A percentile compares a stretch with the other conserved stretches of the same genome.
Evolutionary conservation across 495 filamentous ascomycete species (phyloP).

Genomic region (Glarea lozoyensis): DNA sequence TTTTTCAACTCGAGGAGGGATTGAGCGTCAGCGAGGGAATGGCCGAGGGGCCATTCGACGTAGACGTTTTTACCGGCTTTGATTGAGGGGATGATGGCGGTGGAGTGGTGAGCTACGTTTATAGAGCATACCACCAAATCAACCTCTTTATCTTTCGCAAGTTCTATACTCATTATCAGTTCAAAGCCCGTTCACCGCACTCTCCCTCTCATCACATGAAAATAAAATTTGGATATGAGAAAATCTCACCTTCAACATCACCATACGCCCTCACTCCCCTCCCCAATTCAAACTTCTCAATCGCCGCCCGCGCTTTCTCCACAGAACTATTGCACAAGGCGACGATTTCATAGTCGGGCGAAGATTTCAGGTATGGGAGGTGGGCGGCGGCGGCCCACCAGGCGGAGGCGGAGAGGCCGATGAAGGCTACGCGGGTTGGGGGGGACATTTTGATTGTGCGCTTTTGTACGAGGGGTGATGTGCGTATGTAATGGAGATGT

Average conservation of each 20-base stretch:
- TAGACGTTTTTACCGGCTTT: slow-evolving; percentile 48
- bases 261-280: slow-evolving; percentile 39
- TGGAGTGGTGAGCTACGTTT: slow-evolving; percentile 44
- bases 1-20: slow-evolving; percentile 33
- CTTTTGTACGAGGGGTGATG: too few relatives aligned
- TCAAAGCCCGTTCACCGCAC: neutral
- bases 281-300: slow-evolving; percentile 34
- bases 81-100: slow-evolving; percentile 34
- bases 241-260: slow-evolving; percentile 33
- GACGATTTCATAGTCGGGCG: slow-evolving; percentile 40
- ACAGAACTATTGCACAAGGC: slow-evolving; percentile 51
- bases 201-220: too few relatives aligned
- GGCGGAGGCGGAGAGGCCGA: slow-evolving; percentile 46
- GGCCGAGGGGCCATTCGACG: slow-evolving; percentile 49
- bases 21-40: slow-evolving; percentile 25
- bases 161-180: slow-evolving; percentile 3
- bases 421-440: slow-evolving; percentile 45
- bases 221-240: too few relatives aligned
- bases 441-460: slow-evolving; percentile 29
- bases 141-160: slow-evolving; percentile 38
- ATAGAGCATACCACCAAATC: slow-evolving; percentile 50
- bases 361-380: slow-evolving; percentile 41
- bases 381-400: slow-evolving; percentile 49
- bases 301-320: slow-evolving; percentile 38
- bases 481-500: too few relatives aligned